Base-by-base conservation (phyloP, 441 rosid species). In the Brassica hybrid region DNA sequence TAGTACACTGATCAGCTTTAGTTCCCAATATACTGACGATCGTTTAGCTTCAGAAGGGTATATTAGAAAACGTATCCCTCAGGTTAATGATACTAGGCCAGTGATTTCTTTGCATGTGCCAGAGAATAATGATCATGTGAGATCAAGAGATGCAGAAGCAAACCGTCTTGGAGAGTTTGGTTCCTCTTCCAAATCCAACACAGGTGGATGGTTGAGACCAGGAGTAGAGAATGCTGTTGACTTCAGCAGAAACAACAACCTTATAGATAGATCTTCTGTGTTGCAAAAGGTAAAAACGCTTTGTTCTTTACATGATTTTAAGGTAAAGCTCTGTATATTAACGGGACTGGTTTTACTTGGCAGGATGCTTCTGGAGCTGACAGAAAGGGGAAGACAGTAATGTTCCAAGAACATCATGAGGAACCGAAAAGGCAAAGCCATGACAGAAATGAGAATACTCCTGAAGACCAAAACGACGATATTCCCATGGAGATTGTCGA, bases 401-500 rank as follows among this genome's bases (percentile, higher is more conserved):
- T 75, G 90, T 77, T 77, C 72, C 74, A 69, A 73, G 81, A 78
- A 62, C 59, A 78, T 38, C 73, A 84, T 36, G 76, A 84, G 81
- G 41, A 50, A 50, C 18, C 72, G 65, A 79, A 75, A 84, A 85
- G 72, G 64, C 68, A 83, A 65, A 84, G 75, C 41, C 18, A 65
- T 56, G 76, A 81, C 70, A 78, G 62, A 80, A 83, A 82, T 75
- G 90, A 78, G 74, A 84, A 75, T 67, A 71, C 67, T 9, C 52
- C 86, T 76, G 99, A 79, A 73, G 82, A 94, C 71, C 90, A 76
- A 71, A 89, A 84, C 77, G 98, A 94, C 86, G 99, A 95, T 77
- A 88, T 89, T 72, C 94, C 98, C 61, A 84, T 92, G 99, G 99
- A 94, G 82, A 90, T 96, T 67, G 98, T 88, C 19, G 98, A 96